Evolutionary conservation across 208 protist species (phyloP), one percentile per base, ranked within the genome.

Genomic region (Leishmania gerbilli): DNA sequence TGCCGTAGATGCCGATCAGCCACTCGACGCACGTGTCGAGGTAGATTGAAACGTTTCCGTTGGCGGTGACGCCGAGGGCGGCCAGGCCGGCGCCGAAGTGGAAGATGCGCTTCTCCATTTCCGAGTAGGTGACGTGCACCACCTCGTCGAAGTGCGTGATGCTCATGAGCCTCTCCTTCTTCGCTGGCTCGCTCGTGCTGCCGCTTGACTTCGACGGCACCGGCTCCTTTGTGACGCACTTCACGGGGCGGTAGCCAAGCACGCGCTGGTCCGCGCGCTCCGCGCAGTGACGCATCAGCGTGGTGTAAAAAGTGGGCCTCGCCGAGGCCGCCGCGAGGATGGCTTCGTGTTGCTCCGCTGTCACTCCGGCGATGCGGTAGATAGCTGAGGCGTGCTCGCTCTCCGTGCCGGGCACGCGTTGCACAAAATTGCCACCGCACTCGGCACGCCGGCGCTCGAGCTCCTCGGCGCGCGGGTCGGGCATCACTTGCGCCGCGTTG

Each of bases 21-120:
- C 92, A 97, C 87, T 96, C 91, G 84, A 91, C 93, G 62, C 94
- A 92, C 7, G 94, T 97, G 65, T 96, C 94, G 47, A 94, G 83
- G 85, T 96, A 97, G 75, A 97, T 94, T 71, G 87, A 87, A 5
- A 97, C 88, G 81, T 84, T 88, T 37, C 75, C 64, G 60, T 87
- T 67, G 13, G 77, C 77, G 19, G 79, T 58, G 37, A 93, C 76
- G 53, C 91, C 90, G 31, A 94, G 81, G 62, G 87, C 79, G 47
- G 77, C 82, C 19, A 97, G 85, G 21, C 91, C 91, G 27, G 87
- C 81, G 15, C 90, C 87, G 79, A 97, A 92, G 80, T 74, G 83
- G 42, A 79, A 76, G 31, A 95, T 90, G 40, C 77, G 72, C 47
- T 84, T 42, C 84, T 79, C 76, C 53, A 95, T 21, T 27, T 89